Evolutionary conservation across 495 filamentous ascomycete genomes (phyloP).

Genomic region (Cudoniella acicularis): DNA sequence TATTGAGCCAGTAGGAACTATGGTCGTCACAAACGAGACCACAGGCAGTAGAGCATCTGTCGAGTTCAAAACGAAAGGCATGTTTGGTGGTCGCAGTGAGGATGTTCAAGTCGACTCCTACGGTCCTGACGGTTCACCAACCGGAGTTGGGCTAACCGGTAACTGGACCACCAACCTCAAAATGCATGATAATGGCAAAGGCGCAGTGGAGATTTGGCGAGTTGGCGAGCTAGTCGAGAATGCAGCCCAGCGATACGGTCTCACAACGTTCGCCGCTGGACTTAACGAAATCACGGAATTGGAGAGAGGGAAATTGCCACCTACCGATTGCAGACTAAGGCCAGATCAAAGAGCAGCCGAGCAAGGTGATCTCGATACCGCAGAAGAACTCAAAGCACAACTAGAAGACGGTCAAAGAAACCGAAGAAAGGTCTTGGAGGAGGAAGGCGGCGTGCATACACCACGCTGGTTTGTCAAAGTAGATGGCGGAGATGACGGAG

Average conservation of each 20-base stretch:
- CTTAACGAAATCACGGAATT: slow-evolving; percentile 85
- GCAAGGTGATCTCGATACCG: slow-evolving; percentile 73
- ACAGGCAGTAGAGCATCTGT: slow-evolving; percentile 74
- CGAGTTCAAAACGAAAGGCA: slow-evolving; percentile 88
- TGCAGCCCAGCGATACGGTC: slow-evolving; percentile 73
- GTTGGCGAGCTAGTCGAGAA: slow-evolving; percentile 72
- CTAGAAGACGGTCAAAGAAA: slow-evolving; percentile 84
- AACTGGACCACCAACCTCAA: slow-evolving; percentile 79
- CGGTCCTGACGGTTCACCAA: slow-evolving; percentile 55
- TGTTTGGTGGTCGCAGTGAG: slow-evolving; percentile 93
- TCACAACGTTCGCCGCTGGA: slow-evolving; percentile 78
- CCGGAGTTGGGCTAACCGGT: slow-evolving; percentile 63
- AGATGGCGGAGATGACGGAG: slow-evolving; percentile 36
- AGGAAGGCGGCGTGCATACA: slow-evolving; percentile 60
- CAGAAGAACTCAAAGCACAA: slow-evolving; percentile 75
- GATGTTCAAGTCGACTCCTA: slow-evolving; percentile 75
- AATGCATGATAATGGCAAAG: slow-evolving; percentile 54
- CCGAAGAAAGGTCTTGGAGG: slow-evolving; percentile 72
- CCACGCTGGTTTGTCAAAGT: slow-evolving; percentile 79
- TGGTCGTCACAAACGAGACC: slow-evolving; percentile 77
- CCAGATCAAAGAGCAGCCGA: slow-evolving; percentile 93
- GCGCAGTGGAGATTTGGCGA: slow-evolving; percentile 67
- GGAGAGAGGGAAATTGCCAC: slow-evolving; percentile 67
- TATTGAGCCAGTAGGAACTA: slow-evolving; percentile 86
- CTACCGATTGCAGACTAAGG: slow-evolving; percentile 76